Evolutionary conservation across 2,329 filamentous ascomycete genomes (phyloP), one percentile per base, ranked within the genome.

Genomic region (Cryphonectria nitschkei): DNA sequence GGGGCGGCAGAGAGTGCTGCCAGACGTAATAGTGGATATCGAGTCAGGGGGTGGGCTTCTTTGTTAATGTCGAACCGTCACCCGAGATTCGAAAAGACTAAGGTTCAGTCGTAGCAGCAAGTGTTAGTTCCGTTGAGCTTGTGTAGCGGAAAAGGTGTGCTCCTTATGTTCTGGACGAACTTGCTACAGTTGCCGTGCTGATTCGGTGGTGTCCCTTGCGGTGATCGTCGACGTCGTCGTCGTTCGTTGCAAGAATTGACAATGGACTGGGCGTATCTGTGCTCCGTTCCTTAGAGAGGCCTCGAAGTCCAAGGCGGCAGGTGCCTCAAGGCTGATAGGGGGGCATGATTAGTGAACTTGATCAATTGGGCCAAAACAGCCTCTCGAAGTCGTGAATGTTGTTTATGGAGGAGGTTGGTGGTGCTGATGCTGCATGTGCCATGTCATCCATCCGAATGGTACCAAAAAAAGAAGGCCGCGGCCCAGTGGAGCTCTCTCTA

Each of bases 1-100:
- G 52, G 54, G 65, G 26, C n/a, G 65, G 39, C 26, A 39, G 22
- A 65, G 43, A 37, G 14, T 39, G 32, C 32, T 43, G 56, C 29
- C 54, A 52, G 65, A 58, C 65, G 65, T 58, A 54, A 58, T 39
- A 67, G 65, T 54, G 65, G 65, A 54, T 58, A 56, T 29, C 32
- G 63, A 34, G 63, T 65, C 63, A 65, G 63, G 63, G 63, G 63
- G 26, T 46, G 41, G 63, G 63, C 58, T 58, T 39, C 41, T 64
- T 32, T 65, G 63, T 26, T 52, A 65, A 65, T 65, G 16, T 22
- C 41, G 32, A 34, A 8, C 19, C 5, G 32, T 61, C 58, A 61
- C 16, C 19, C 58, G 58, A 39, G 58, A 39, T 39, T 61, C 58
- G 58, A 61, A 22, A 34, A 22, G 46, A 50, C 46, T 11, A n/a